These are phyloP conservation scores for Carpediemonas membranifera DNA, from an alignment of 78 protist genomes.

Conservation along the genomic window DNA sequence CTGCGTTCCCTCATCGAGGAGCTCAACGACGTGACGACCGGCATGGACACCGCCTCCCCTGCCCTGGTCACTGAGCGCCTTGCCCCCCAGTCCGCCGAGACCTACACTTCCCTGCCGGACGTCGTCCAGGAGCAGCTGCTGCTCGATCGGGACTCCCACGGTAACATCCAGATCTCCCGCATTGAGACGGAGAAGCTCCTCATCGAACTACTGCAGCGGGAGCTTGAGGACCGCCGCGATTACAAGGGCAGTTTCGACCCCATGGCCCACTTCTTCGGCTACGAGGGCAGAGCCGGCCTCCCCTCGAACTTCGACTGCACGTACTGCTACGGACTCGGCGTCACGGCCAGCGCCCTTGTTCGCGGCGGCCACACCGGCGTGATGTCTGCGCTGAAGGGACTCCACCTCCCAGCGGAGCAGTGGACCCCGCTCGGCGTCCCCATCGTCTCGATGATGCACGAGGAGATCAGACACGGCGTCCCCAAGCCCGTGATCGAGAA, in stretches of 20 bases:
- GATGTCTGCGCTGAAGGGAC: background rate
- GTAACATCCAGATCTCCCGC: slow-evolving; percentile 27
- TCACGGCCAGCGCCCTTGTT: background rate
- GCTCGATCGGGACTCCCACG: slow-evolving; percentile 18
- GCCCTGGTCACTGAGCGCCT: background rate
- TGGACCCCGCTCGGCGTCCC: background rate
- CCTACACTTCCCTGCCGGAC: slow-evolving; percentile 5
- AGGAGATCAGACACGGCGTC: background rate
- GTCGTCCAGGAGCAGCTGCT: slow-evolving; percentile 13
- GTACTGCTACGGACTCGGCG: slow-evolving; percentile 48
- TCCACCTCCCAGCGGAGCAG: background rate
- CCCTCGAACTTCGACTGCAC: slow-evolving; percentile 46
- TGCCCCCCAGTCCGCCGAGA: background rate
- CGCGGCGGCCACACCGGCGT: background rate
- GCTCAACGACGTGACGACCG: background rate
- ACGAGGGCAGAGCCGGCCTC: slow-evolving; percentile 45
- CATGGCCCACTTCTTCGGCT: slow-evolving; percentile 51
- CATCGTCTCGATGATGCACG: background rate
- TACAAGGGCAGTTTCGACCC: slow-evolving; percentile 15
- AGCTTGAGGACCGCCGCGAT: background rate
- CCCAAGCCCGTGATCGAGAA: slow-evolving; percentile 20
- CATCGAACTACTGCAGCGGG: background rate
- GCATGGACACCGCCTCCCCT: background rate
- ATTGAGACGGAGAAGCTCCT: slow-evolving; percentile 45
- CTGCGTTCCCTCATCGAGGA: slow-evolving; percentile 7